phyloP scores from a whole-genome alignment of 306 rosid genomes.

The Casuarina cunninghamiana region DNA sequence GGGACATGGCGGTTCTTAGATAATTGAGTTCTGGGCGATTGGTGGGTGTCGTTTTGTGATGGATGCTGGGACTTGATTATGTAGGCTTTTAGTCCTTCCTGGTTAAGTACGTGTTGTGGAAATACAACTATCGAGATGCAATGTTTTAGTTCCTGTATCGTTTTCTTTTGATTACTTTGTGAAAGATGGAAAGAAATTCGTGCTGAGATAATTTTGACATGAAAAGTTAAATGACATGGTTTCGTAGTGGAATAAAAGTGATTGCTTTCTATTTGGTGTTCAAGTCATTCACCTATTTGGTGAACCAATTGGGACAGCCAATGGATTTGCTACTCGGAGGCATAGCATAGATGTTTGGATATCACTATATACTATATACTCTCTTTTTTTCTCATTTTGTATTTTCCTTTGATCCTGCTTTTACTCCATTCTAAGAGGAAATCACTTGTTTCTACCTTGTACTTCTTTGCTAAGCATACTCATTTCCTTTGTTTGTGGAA shows the following conservation, averaged over 20 bases:
- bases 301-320: slow-evolving; percentile 2
- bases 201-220: slow-evolving; percentile 3
- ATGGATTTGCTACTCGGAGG: slow-evolving; percentile 13
- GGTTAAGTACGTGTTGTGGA: background rate
- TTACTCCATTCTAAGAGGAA: background rate
- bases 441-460: background rate
- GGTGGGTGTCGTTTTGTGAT: background rate
- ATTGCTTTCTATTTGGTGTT: slow-evolving; percentile 6
- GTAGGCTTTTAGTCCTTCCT: background rate
- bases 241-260: background rate
- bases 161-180: background rate
- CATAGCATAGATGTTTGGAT: background rate
- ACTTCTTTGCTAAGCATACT: background rate
- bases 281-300: slow-evolving; percentile 11
- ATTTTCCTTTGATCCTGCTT: background rate
- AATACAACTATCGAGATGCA: background rate
- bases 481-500: too few relatives aligned
- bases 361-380: too few relatives aligned
- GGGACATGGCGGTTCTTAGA: background rate
- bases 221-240: slow-evolving; percentile 1
- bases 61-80: background rate
- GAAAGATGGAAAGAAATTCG: background rate
- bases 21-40: background rate
- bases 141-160: background rate
- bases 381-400: background rate